A percentile compares a stretch with the other conserved stretches of the same genome.
Evolutionary conservation across 2,329 filamentous ascomycete genomes (phyloP).

Genomic region (Hymenoscyphus fructigenus): DNA sequence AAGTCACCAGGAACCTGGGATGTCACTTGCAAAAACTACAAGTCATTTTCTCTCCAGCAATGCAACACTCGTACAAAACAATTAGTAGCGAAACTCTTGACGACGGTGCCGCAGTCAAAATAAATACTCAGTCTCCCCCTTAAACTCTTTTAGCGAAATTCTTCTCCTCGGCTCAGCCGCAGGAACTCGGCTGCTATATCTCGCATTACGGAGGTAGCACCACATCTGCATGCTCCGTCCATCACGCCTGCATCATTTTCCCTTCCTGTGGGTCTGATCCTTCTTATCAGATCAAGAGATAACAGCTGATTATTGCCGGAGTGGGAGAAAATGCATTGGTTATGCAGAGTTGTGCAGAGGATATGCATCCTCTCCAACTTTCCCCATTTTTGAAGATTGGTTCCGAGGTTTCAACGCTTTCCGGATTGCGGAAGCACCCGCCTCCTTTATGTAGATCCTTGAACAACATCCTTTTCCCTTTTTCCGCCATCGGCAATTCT

Average conservation of each 20-base stretch:
- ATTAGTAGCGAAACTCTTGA: neutral
- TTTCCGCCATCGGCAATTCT: no score
- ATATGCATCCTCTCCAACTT: neutral
- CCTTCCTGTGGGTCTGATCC: neutral
- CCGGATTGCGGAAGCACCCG: neutral
- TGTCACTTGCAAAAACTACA: neutral
- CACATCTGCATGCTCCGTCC: neutral
- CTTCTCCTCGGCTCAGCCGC: neutral
- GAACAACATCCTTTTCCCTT: neutral
- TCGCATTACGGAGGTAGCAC: neutral
- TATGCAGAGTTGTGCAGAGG: neutral
- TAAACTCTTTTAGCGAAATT: neutral
- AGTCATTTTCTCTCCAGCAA: neutral
- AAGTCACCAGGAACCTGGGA: neutral
- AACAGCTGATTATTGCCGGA: neutral
- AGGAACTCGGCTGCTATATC: no score
- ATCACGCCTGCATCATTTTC: neutral
- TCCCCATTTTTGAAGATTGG: neutral
- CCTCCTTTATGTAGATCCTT: neutral
- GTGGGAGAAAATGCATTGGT: neutral
- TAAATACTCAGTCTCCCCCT: neutral
- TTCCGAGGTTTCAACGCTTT: neutral
- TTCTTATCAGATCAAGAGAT: conserved; percentile 3
- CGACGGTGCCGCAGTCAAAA: neutral
- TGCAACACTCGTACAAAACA: neutral